Evolutionary conservation across 176 grass and related monocot species (phyloP).

Genomic region (Aegilops speltoides): DNA sequence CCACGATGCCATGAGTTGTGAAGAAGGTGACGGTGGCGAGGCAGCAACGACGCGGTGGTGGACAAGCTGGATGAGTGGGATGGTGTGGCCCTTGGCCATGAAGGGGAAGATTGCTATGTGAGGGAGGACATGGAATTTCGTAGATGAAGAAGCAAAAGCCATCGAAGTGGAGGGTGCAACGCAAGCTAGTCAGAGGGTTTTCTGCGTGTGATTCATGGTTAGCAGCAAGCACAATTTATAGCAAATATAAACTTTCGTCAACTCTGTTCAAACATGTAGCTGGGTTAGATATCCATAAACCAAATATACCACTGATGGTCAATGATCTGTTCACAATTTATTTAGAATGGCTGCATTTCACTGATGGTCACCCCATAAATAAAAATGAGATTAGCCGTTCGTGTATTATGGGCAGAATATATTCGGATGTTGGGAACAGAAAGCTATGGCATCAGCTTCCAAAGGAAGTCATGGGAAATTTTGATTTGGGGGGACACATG

Average conservation of each 20-base stretch:
- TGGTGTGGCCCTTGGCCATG: conserved; percentile 72
- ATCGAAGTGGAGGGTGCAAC: neutral
- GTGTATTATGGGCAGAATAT: neutral
- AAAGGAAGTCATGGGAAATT: no score
- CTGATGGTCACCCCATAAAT: neutral
- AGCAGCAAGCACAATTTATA: neutral
- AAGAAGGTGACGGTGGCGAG: conserved; percentile 72
- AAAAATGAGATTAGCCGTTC: neutral
- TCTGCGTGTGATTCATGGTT: neutral
- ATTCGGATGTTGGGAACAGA: neutral
- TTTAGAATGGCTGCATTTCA: neutral
- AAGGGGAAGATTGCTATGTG: conserved; percentile 67
- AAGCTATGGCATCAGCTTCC: no score
- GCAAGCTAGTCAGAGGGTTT: neutral
- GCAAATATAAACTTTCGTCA: neutral
- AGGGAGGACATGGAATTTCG: neutral
- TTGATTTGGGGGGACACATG: no score
- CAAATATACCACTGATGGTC: neutral
- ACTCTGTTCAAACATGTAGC: neutral
- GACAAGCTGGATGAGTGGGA: conserved; percentile 60
- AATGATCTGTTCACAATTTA: neutral
- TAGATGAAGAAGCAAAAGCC: neutral
- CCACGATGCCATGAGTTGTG: conserved; percentile 51
- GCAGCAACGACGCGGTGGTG: conserved; percentile 36
- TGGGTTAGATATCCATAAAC: neutral